Conservation (phyloP, 148 eudicot species). For the Fagopyrum tataricum region DNA sequence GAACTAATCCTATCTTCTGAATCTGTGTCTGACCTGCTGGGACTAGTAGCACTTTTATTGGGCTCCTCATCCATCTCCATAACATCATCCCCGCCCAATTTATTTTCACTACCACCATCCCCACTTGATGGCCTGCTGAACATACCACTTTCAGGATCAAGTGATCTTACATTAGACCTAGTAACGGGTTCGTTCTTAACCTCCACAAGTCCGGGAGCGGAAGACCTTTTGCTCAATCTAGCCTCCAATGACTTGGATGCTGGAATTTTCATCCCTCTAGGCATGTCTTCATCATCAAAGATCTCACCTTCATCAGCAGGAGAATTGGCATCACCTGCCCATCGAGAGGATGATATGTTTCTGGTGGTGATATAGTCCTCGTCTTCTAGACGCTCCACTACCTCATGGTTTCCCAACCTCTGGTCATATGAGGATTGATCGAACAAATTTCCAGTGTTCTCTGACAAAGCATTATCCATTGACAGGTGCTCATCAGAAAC, state of each 20-base stretch:
- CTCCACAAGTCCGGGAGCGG: constrained; percentile 59
- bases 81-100: constrained; percentile 39
- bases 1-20: constrained; percentile 46
- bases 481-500: constrained; percentile 15
- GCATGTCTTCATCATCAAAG: constrained; percentile 30
- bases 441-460: constrained; percentile 25
- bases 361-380: constrained; percentile 43
- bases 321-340: constrained; percentile 85
- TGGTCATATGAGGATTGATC: constrained; percentile 29
- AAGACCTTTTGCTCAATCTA: constrained; percentile 38
- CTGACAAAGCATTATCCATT: constrained; percentile 25
- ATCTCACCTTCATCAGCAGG: constrained; percentile 80
- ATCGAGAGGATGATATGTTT: constrained; percentile 75
- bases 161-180: constrained; percentile 34
- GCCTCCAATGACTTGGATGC: constrained; percentile 28
- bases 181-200: constrained; percentile 43
- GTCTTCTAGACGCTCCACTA: constrained; percentile 25
- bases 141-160: constrained; percentile 50
- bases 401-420: constrained; percentile 19
- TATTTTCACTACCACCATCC: constrained; percentile 33
- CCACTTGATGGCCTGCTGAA: constrained; percentile 46
- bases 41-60: constrained; percentile 27
- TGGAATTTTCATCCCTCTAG: constrained; percentile 30
- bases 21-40: constrained; percentile 49
- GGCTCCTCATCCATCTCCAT: constrained; percentile 64